A percentile compares a stretch with the other conserved stretches of the same genome.
These are phyloP conservation scores for Dittrichia graveolens DNA, from an alignment of 129 eudicot species.

Conservation along the genomic window DNA sequence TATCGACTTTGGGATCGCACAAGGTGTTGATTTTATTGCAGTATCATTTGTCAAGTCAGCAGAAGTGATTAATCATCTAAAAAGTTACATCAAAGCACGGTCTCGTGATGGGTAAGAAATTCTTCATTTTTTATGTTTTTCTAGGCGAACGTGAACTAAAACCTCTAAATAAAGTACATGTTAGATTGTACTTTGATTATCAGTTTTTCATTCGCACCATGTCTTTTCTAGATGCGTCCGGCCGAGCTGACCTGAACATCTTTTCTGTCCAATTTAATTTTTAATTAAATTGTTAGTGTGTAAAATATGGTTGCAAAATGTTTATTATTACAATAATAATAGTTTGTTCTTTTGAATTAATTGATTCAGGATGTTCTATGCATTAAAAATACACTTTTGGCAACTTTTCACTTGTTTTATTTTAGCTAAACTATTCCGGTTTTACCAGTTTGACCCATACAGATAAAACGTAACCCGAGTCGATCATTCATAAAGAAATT, in stretches of 20 bases:
- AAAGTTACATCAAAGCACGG: slow-evolving; percentile 89
- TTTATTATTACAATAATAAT: no score
- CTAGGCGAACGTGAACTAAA: not conserved
- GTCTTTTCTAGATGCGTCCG: not conserved
- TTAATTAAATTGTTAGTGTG: no score
- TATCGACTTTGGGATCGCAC: slow-evolving; percentile 90
- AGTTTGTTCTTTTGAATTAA: no score
- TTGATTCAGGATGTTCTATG: no score
- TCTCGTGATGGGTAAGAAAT: slow-evolving; percentile 77
- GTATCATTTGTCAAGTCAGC: slow-evolving; percentile 95
- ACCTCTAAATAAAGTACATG: no score
- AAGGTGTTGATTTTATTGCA: slow-evolving; percentile 98
- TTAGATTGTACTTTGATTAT: not conserved
- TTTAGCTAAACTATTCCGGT: no score
- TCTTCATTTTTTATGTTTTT: not conserved
- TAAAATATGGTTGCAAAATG: no score
- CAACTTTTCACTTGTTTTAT: no score
- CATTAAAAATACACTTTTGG: no score
- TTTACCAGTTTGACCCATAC: no score
- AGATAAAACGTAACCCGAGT: no score
- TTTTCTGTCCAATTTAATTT: not conserved
- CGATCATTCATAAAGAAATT: no score
- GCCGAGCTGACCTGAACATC: not conserved
- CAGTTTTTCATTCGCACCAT: not conserved
- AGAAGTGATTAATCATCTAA: slow-evolving; percentile 85